A percentile compares a stretch with the other conserved stretches of the same genome.
phyloP scores from a whole-genome alignment of 345 rosid genomes.

The Eutrema heterophyllum region DNA sequence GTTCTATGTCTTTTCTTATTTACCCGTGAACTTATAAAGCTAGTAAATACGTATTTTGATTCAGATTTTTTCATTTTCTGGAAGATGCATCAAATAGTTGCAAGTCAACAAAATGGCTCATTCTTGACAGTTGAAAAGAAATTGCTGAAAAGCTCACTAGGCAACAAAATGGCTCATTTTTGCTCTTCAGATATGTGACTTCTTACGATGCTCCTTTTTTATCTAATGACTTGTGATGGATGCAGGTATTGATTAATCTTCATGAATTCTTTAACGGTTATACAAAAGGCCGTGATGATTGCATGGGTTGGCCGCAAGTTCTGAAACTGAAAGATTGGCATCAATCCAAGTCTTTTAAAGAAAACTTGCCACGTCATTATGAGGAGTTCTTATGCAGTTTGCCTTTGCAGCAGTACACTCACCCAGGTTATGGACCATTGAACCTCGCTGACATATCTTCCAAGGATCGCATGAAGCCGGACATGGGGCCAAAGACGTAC shows the following conservation, averaged over 20 bases:
- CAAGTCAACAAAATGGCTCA: not conserved
- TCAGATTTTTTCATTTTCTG: no score
- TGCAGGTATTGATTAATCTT: constrained; percentile 53
- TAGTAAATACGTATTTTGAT: no score
- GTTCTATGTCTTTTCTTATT: no score
- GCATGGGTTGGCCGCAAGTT: constrained; percentile 44
- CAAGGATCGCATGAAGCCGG: constrained; percentile 45
- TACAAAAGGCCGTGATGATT: constrained; percentile 28
- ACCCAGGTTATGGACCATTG: constrained; percentile 48
- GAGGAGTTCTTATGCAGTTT: constrained; percentile 53
- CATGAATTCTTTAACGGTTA: constrained; percentile 58
- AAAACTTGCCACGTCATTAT: constrained; percentile 57
- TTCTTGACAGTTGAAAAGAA: not conserved
- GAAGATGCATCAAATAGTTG: no score
- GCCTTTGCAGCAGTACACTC: constrained; percentile 67
- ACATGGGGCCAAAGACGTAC: constrained; percentile 78
- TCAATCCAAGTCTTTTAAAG: constrained; percentile 49
- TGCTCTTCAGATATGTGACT: not conserved
- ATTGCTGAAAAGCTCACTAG: no score
- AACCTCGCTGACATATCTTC: constrained; percentile 62
- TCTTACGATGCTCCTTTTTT: not conserved
- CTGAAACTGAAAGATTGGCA: constrained; percentile 83
- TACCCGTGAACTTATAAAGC: no score
- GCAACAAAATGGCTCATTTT: not conserved
- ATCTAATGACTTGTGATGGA: not conserved